Evolutionary conservation across 495 filamentous ascomycete genomes (phyloP).

Genomic region (Penicillium verhagenii): DNA sequence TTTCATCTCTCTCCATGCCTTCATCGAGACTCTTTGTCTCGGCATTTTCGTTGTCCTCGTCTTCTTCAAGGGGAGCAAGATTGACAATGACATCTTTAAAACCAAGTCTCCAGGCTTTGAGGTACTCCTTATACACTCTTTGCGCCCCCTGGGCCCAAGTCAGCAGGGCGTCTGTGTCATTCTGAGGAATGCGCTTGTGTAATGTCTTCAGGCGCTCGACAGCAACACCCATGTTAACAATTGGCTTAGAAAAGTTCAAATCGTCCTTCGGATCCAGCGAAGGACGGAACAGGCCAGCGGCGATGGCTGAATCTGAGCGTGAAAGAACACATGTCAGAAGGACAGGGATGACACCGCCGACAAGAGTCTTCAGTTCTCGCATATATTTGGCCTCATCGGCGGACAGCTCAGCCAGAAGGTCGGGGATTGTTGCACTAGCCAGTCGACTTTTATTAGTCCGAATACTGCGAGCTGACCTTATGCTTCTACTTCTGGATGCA

Average conservation of each 20-base stretch:
- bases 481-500: slow-evolving; percentile 62
- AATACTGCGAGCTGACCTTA: slow-evolving; percentile 68
- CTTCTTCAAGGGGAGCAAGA: slow-evolving; percentile 69
- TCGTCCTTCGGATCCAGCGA: slow-evolving; percentile 53
- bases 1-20: slow-evolving; percentile 70
- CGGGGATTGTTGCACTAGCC: slow-evolving; percentile 63
- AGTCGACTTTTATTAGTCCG: slow-evolving; percentile 67
- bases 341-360: slow-evolving; percentile 95
- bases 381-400: slow-evolving; percentile 87
- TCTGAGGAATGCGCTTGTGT: slow-evolving; percentile 75
- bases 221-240: slow-evolving; percentile 90
- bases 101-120: slow-evolving; percentile 86
- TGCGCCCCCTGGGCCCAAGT: slow-evolving; percentile 77
- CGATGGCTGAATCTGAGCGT: slow-evolving; percentile 62
- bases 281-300: slow-evolving; percentile 65
- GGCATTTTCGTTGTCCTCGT: slow-evolving; percentile 40
- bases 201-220: slow-evolving; percentile 78
- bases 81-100: slow-evolving; percentile 97
- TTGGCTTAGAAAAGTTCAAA: slow-evolving; percentile 74
- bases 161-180: slow-evolving; percentile 65
- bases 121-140: slow-evolving; percentile 80
- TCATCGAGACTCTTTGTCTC: slow-evolving; percentile 61
- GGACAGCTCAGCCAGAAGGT: slow-evolving; percentile 76
- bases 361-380: slow-evolving; percentile 88
- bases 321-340: slow-evolving; percentile 82